Evolutionary conservation across 305 asterid genomes (phyloP), one percentile per base, ranked within the genome.

Genomic region (Galium porrigens): DNA sequence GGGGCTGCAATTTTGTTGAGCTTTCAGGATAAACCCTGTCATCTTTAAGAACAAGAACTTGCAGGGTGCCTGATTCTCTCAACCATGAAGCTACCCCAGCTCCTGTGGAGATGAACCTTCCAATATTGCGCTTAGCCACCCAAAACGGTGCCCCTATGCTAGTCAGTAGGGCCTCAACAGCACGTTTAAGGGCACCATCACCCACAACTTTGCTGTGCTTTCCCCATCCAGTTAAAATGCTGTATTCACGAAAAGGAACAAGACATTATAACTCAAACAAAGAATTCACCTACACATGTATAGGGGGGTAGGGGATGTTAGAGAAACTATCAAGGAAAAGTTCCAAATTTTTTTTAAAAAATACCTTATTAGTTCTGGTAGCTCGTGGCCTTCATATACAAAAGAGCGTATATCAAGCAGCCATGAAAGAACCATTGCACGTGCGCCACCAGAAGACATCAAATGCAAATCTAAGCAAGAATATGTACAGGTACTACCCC

Each of bases 141-240:
- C 69, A 68, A 65, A 90, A 90, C 1, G 97, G 96, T 4, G 96
- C 95, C 7, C 95, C 96, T 30, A 91, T 85, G 90, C 86, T 82
- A 6, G 64, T 59, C 15, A 90, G 92, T 41, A 86, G 82, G 29
- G 90, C 88, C 72, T 88, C 97, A n/a, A 88, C 69, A 0, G 87
- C 68, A 10, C 94, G 85, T 76, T 90, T 90, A 18, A 90, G 83
- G 0, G 92, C 82, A 6, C 96, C 89, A 56, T 86, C 95, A 17
- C 97, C 97, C 29, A 87, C 88, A 39, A 88, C 82, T 69, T 90
- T 90, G 86, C 97, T 90, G 84, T 90, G 97, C 80, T 90, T 90
- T 53, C 96, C 97, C 97, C 97, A 90, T 52, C 97, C 97, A 2
- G 97, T 90, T 76, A 88, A 77, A 63, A 90, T 90, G 82, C 96